Percentiles rank a stretch among this genome's conserved stretches.
phyloP scores from a whole-genome alignment of 2,329 filamentous ascomycete species.

The Parastagonospora avenae region DNA sequence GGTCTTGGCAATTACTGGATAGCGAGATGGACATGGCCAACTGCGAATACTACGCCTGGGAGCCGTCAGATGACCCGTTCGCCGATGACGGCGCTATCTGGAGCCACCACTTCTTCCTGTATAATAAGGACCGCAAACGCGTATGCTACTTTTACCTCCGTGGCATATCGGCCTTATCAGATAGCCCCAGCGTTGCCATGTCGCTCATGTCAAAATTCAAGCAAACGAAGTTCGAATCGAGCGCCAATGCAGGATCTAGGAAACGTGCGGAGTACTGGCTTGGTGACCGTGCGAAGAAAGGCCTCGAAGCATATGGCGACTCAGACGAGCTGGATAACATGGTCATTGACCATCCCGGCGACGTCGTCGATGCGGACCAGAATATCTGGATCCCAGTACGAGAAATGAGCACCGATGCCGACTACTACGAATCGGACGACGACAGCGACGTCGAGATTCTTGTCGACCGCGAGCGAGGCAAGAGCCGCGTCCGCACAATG shows the following conservation, averaged over 20 bases:
- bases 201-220: constrained; percentile 46
- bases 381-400: constrained; percentile 43
- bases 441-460: constrained; percentile 43
- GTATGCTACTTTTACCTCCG: constrained; percentile 94
- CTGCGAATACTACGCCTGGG: constrained; percentile 88
- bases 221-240: constrained; percentile 53
- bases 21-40: constrained; percentile 92
- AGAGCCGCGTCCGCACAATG: constrained; percentile 56
- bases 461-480: constrained; percentile 35
- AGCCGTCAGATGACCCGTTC: constrained; percentile 87
- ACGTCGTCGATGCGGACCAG: constrained; percentile 45
- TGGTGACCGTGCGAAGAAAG: constrained; percentile 64
- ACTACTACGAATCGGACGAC: constrained; percentile 38
- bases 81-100: constrained; percentile 93
- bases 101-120: constrained; percentile 97
- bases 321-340: constrained; percentile 52
- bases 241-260: constrained; percentile 63
- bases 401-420: constrained; percentile 38
- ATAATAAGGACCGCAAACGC: constrained; percentile 89
- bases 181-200: constrained; percentile 57
- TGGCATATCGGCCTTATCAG: constrained; percentile 78
- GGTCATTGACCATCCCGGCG: constrained; percentile 46
- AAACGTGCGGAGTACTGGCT: constrained; percentile 92
- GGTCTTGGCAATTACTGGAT: constrained; percentile 91
- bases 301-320: constrained; percentile 50